Evolutionary conservation across 306 rosid genomes (phyloP), one percentile per base, ranked within the genome.

Genomic region (Medicago arabica): DNA sequence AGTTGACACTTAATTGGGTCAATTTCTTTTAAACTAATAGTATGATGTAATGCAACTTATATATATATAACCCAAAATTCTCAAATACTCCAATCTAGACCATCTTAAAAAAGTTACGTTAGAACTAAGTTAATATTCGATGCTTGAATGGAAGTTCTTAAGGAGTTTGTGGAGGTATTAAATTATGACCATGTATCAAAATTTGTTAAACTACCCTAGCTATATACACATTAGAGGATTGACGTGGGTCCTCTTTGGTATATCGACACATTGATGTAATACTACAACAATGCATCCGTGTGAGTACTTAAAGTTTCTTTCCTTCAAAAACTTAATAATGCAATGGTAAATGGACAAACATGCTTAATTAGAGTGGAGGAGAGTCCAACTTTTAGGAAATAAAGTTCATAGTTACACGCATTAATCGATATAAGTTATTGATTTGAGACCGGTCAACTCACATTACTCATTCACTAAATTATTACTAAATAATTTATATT

Each of bases 181-280:
- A 50, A 50, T 50, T 50, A 50, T 50, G 19, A 51, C 41, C 68
- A 18, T 40, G 47, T 10, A 66, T 66, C 16, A 55, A 80, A 55
- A 41, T 8, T 15, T 28, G 31, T 28, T 3, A 28, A 28, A 28
- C 31, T 28, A 28, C 31, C 31, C 31, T 28, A 28, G 31, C 31
- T 28, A 28, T 28, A 28, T 28, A 28, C 31, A 28, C 31, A 28
- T 28, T 4, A 28, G 31, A 28, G 31, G 31, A 28, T 28, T 75
- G 50, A 14, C 13, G 54, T 47, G 57, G 72, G 64, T 65, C 79
- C 84, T 65, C 67, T 75, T 71, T 64, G 75, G 80, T 66, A 77
- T 73, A 15, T 51, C 23, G 9, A 51, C 58, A 51, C 23, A 49
- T 16, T 17, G 23, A 16, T 49, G 54, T 8, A 15, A 49, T 14